Base-by-base conservation (phyloP, 202 grass and related monocot species). In the Schoenoplectus triqueter region DNA sequence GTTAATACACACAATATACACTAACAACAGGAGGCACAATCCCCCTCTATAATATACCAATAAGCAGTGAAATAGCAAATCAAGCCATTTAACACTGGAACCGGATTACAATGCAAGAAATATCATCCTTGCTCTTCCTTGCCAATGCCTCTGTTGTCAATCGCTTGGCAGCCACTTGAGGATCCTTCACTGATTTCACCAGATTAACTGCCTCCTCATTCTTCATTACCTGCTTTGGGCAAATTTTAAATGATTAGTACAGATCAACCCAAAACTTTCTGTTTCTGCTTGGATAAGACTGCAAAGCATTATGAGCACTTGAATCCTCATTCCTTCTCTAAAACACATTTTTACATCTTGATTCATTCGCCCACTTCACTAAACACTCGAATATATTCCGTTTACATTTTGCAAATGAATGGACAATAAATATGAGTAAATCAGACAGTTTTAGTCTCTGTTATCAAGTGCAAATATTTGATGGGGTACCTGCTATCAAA, bases 101-200 rank as follows among this genome's bases (percentile, higher is more conserved):
- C 70, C 95, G 91, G 65, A 98, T 95, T 48, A 98, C 95, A 4
- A 98, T 88, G 75, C 95, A 98, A 69, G 95, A 98, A 75, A 98
- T 95, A 66, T 98, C 95, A 17, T 98, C 95, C 88, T 98, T 98
- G 89, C 95, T 98, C 85, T 98, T 98, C 85, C 91, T 90, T 8
- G 89, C 54, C 20, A 98, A 85, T 9, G 95, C 95, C 87, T 92
- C 95, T 0, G 87, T 89, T 0, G 95, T 95, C 65, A 98, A 72
- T 79, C 93, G 85, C 80, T 98, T 98, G 1, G 95, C 95, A 49
- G 95, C 95, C 82, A 90, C 91, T 68, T 95, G 93, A 44, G 95
- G 95, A 63, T 98, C 93, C 87, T 98, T 98, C 61, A 93, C 89
- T n/a, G 91, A 88, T 80, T 93, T 95, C 89, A 98, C 85, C 4